These are phyloP conservation scores for Pichia kudriavzevii DNA, from an alignment of 1,139 yeast genomes.

Conservation along the genomic window DNA sequence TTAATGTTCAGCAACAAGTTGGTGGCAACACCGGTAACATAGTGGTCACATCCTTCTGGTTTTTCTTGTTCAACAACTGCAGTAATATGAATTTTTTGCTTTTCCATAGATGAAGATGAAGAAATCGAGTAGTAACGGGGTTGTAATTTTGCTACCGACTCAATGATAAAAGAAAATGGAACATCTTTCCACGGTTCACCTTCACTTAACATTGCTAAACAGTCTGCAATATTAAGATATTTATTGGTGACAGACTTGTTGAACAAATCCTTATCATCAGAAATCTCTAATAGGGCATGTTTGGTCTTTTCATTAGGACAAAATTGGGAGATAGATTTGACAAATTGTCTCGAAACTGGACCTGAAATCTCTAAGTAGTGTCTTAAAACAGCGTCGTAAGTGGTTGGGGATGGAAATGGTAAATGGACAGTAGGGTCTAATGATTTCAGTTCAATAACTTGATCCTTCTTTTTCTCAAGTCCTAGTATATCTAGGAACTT, in stretches of 20 bases:
- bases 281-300: constrained; percentile 43
- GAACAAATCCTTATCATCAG: constrained; percentile 62
- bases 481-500: constrained; percentile 59
- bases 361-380: constrained; percentile 90
- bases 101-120: constrained; percentile 76
- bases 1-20: constrained; percentile 75
- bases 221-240: constrained; percentile 70
- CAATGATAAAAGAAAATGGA: constrained; percentile 81
- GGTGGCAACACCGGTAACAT: constrained; percentile 82
- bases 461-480: constrained; percentile 44
- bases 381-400: constrained; percentile 80
- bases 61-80: constrained; percentile 80
- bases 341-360: constrained; percentile 83
- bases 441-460: constrained; percentile 58
- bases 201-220: constrained; percentile 52
- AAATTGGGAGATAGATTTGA: constrained; percentile 70
- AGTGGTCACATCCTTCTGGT: constrained; percentile 34
- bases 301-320: constrained; percentile 67
- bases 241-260: constrained; percentile 55
- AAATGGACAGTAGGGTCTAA: constrained; percentile 56
- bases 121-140: constrained; percentile 97
- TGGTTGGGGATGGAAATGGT: constrained; percentile 88
- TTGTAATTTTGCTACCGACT: constrained; percentile 71
- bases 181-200: constrained; percentile 64
- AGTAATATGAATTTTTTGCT: constrained; percentile 69